Conservation (phyloP, 2,329 filamentous ascomycete species). For the Paraphaeosphaeria minitans region DNA sequence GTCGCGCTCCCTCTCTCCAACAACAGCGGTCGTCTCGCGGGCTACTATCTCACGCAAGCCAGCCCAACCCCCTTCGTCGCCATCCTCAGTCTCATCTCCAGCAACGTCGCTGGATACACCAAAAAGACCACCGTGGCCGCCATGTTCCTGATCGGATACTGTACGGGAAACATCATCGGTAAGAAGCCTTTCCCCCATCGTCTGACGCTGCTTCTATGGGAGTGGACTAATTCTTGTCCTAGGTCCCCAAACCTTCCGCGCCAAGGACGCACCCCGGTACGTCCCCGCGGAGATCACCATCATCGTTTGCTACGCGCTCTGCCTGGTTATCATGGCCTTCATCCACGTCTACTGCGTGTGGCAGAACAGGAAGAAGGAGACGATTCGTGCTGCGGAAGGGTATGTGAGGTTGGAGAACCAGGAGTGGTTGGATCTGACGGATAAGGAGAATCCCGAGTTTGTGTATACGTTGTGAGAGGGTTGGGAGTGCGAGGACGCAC, state of each 20-base stretch:
- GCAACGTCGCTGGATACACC: constrained; percentile 64
- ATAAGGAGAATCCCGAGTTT: constrained; percentile 68
- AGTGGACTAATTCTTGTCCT: neutral
- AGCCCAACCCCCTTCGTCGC: constrained; percentile 67
- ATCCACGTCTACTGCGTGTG: constrained; percentile 66
- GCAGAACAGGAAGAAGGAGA: constrained; percentile 65
- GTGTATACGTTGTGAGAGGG: constrained; percentile 59
- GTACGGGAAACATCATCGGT: constrained; percentile 48
- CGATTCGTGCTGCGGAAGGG: constrained; percentile 56
- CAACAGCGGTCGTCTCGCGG: constrained; percentile 63
- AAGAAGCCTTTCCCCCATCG: constrained; percentile 1
- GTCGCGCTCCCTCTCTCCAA: constrained; percentile 64
- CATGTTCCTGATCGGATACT: constrained; percentile 53
- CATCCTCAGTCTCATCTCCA: constrained; percentile 65
- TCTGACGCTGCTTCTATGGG: constrained; percentile 50
- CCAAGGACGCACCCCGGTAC: constrained; percentile 55
- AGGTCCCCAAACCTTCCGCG: constrained; percentile 51
- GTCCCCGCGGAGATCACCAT: constrained; percentile 68
- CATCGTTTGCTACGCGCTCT: constrained; percentile 62
- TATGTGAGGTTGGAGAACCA: constrained; percentile 69
- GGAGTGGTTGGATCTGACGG: constrained; percentile 69
- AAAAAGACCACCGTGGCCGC: constrained; percentile 65
- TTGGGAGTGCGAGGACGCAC: too few relatives aligned
- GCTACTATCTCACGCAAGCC: constrained; percentile 69
- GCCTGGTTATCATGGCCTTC: constrained; percentile 61